These are phyloP conservation scores for Aspergillus carlsbadensis DNA, from an alignment of 495 filamentous ascomycete species.

Conservation along the genomic window DNA sequence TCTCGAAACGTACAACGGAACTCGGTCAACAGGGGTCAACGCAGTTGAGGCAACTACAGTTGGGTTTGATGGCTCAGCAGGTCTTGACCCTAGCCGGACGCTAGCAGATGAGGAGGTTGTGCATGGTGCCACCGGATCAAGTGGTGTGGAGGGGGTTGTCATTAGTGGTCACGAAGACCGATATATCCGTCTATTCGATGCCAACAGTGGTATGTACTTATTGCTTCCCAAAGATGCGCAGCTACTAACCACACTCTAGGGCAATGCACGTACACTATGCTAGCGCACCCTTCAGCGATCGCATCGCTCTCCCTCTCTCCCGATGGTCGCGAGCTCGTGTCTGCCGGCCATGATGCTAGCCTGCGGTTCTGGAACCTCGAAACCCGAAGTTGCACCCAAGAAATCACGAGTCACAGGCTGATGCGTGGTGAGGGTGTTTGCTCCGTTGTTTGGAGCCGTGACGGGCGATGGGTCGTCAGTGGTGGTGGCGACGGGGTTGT, in stretches of 20 bases:
- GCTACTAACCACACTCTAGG: conserved; percentile 56
- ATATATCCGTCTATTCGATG: conserved; percentile 95
- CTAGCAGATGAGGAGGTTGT: conserved; percentile 66
- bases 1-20: conserved; percentile 88
- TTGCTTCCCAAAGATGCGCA: background rate
- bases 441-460: conserved; percentile 88
- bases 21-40: conserved; percentile 79
- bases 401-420: conserved; percentile 82
- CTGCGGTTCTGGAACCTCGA: conserved; percentile 98
- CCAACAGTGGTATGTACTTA: conserved; percentile 80
- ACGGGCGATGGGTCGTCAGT: conserved; percentile 90
- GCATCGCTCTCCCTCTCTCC: conserved; percentile 87
- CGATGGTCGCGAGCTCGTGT: conserved; percentile 90
- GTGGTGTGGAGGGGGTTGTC: conserved; percentile 85
- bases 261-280: conserved; percentile 99
- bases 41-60: conserved; percentile 84
- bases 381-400: conserved; percentile 88
- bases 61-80: conserved; percentile 68
- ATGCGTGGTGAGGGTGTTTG: conserved; percentile 97
- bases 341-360: conserved; percentile 90
- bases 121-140: conserved; percentile 80
- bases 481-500: conserved; percentile 96
- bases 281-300: conserved; percentile 90
- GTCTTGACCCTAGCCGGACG: conserved; percentile 61
- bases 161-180: conserved; percentile 95